These are phyloP conservation scores for Fusarium bulbicola DNA, from an alignment of 2,329 filamentous ascomycete species.

Conservation along the genomic window DNA sequence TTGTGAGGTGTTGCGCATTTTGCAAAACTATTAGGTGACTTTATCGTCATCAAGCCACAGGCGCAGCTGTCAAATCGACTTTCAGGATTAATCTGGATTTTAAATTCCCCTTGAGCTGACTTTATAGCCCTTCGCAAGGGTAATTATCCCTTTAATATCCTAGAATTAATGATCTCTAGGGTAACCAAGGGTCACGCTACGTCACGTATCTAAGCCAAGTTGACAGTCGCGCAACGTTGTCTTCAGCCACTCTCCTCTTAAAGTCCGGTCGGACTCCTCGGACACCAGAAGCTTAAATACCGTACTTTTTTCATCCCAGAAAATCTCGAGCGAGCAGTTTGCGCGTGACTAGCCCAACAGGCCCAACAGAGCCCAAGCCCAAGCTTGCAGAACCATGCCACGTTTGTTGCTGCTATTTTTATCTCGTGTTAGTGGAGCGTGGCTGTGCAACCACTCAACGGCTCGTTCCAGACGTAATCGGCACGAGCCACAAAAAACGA, in stretches of 20 bases:
- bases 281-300: not conserved
- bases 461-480: not conserved
- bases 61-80: not conserved
- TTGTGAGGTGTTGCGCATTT: fast-evolving
- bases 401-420: slow-evolving; percentile 5
- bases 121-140: not conserved
- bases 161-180: not conserved
- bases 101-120: too few species aligned
- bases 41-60: too few species aligned
- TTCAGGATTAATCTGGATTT: not conserved
- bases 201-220: not conserved
- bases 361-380: not conserved
- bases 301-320: not conserved
- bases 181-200: not conserved
- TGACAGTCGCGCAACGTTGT: not conserved
- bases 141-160: not conserved
- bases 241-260: not conserved
- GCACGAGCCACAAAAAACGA: not conserved
- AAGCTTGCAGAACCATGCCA: not conserved
- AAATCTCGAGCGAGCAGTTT: not conserved
- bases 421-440: slow-evolving; percentile 12
- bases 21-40: too few species aligned
- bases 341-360: not conserved
- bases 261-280: not conserved
- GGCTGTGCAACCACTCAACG: not conserved